Conservation (phyloP, 495 filamentous ascomycete species). For the Penicillium daleae region DNA sequence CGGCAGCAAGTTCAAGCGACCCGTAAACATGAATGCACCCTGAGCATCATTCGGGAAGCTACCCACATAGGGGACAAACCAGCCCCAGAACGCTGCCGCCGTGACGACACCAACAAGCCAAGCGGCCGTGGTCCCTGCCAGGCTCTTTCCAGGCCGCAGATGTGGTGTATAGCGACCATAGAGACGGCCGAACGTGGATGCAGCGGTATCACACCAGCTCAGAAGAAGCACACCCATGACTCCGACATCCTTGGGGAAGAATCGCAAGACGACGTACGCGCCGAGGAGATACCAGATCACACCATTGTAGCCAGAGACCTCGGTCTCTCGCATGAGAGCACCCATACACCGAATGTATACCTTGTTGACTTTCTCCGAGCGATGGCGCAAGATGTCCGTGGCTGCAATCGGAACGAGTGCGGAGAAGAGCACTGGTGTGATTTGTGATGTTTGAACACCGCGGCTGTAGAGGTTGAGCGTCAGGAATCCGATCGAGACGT, state of each 20-base stretch:
- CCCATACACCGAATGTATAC: conserved; percentile 84
- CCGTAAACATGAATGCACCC: conserved; percentile 80
- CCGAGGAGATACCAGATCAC: conserved; percentile 96
- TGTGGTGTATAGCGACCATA: conserved; percentile 84
- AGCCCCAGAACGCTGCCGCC: conserved; percentile 86
- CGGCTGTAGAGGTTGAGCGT: conserved; percentile 79
- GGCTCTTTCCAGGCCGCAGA: conserved; percentile 83
- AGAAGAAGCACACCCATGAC: conserved; percentile 86
- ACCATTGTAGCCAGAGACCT: conserved; percentile 91
- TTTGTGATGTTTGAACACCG: conserved; percentile 70
- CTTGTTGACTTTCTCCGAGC: conserved; percentile 76
- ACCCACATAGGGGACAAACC: conserved; percentile 70
- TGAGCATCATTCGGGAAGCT: conserved; percentile 67
- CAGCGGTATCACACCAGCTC: conserved; percentile 97
- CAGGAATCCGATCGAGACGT: conserved; percentile 96
- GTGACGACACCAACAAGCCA: conserved; percentile 79
- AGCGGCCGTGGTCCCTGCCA: conserved; percentile 86
- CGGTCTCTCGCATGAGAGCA: conserved; percentile 93
- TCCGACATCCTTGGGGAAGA: conserved; percentile 93
- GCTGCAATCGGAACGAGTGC: conserved; percentile 84
- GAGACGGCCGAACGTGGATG: conserved; percentile 85
- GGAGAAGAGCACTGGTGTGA: conserved; percentile 82
- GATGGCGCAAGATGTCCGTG: conserved; percentile 82
- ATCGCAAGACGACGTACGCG: conserved; percentile 79
- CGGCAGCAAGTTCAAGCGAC: conserved; percentile 66